Evolutionary conservation across 2,329 filamentous ascomycete genomes (phyloP).

Genomic region (Parasarocladium wereldwijsianum): DNA sequence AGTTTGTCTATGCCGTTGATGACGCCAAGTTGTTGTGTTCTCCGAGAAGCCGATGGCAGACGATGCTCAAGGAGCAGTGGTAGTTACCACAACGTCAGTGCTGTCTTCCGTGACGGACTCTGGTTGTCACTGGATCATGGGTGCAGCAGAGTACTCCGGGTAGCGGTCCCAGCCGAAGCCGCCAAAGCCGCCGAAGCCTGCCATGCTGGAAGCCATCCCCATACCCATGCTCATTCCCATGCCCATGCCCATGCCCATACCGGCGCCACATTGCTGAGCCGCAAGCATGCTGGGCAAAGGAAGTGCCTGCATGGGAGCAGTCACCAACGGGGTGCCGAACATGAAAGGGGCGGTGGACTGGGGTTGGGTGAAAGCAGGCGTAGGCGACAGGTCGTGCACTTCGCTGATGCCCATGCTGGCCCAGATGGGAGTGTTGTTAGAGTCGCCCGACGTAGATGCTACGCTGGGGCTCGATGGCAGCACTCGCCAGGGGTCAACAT

Average conservation of each 20-base stretch:
- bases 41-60: slow-evolving; percentile 17
- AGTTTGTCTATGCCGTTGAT: slow-evolving; percentile 20
- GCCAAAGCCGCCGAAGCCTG: slow-evolving; percentile 15
- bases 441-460: slow-evolving; percentile 55
- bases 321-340: slow-evolving; percentile 66
- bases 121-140: slow-evolving; percentile 76
- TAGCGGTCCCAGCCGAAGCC: slow-evolving; percentile 77
- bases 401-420: slow-evolving; percentile 62
- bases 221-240: slow-evolving; percentile 10
- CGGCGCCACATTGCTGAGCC: slow-evolving; percentile 64
- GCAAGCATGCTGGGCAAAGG: slow-evolving; percentile 78
- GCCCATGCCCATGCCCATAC: slow-evolving; percentile 47
- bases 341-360: slow-evolving; percentile 59
- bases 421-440: slow-evolving; percentile 59
- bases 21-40: slow-evolving; percentile 15
- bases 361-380: slow-evolving; percentile 61
- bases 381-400: slow-evolving; percentile 61
- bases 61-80: slow-evolving; percentile 24
- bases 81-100: slow-evolving; percentile 33
- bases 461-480: slow-evolving; percentile 78
- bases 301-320: slow-evolving; percentile 59
- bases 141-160: slow-evolving; percentile 67
- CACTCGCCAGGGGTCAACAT: slow-evolving; percentile 79
- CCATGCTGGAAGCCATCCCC: slow-evolving; percentile 49
- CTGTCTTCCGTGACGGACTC: slow-evolving; percentile 28